Evolutionary conservation across 768 basidiomycete genomes (phyloP).

Genomic region (Termitomyces bulborhizus): DNA sequence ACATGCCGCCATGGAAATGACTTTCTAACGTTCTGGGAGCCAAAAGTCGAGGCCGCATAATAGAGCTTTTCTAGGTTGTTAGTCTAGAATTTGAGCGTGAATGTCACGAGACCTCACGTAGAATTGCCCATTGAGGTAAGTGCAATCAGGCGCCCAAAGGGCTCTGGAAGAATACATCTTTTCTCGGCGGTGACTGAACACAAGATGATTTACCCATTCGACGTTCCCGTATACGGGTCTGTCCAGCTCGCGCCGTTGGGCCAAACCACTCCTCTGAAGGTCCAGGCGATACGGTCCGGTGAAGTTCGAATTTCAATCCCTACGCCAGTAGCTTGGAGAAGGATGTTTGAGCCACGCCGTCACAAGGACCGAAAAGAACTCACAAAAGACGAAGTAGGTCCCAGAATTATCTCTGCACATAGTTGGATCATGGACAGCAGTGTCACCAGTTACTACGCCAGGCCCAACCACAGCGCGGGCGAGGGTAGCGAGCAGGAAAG

Average conservation of each 20-base stretch:
- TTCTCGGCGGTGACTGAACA: background rate
- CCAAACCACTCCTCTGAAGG: slow-evolving; percentile 38
- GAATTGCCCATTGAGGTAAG: slow-evolving; percentile 24
- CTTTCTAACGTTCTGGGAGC: slow-evolving; percentile 38
- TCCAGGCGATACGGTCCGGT: slow-evolving; percentile 41
- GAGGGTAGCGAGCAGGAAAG: slow-evolving; percentile 6
- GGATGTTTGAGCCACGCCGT: background rate
- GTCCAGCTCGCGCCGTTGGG: slow-evolving; percentile 48
- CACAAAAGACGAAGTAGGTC: slow-evolving; percentile 44
- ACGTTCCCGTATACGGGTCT: slow-evolving; percentile 39
- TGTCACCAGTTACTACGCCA: slow-evolving; percentile 32
- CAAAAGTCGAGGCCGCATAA: slow-evolving; percentile 50
- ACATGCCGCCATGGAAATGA: background rate
- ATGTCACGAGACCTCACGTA: slow-evolving; percentile 15
- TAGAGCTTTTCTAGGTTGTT: slow-evolving; percentile 33
- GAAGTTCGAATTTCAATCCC: slow-evolving; percentile 48
- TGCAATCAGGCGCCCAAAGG: slow-evolving; percentile 34
- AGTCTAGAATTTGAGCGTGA: background rate
- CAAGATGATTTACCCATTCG: slow-evolving; percentile 29
- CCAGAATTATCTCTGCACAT: slow-evolving; percentile 44
- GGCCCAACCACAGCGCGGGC: slow-evolving; percentile 25
- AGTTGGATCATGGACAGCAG: slow-evolving; percentile 40
- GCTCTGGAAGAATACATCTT: slow-evolving; percentile 17
- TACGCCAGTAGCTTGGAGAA: slow-evolving; percentile 30
- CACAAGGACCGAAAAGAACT: slow-evolving; percentile 8